Base-by-base conservation (phyloP, 352 stramenopile species). In the Pythium grandisporangium region DNA sequence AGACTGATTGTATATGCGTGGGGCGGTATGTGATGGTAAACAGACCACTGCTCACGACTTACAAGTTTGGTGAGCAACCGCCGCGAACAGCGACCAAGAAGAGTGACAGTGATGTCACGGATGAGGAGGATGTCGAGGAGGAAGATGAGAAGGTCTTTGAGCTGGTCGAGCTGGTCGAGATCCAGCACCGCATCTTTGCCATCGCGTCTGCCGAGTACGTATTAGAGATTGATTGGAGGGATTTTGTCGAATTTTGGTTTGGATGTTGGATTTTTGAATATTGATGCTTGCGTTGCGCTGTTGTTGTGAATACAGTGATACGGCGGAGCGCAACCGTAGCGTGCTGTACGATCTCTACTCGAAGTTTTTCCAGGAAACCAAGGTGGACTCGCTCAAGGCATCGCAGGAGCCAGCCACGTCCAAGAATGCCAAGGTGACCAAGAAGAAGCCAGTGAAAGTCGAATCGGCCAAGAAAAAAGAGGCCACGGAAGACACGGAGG, bases 121-220 rank as follows among this genome's bases (percentile, higher is more conserved):
- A 71, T 22, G 64, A 68, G 13, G 60, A 61, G 11, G 70, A 75
- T 16, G 64, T 79, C 12, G 63, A 55, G 1, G 66, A 77, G 6
- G 72, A 82, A 5, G 55, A 68, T 5, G 63, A 62, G 42, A 85
- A 85, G 48, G 60, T 72, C 3, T 92, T 92, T 33, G 65, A 64
- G 34, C 48, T 66, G 22, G 69, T 89, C 5, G 58, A 89, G 3
- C 42, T 92, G 30, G 61, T 52, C 13, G 50, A 66, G 6, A 64
- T 92, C 42, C 79, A 92, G 63, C 74, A 90, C 53, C 76, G 76
- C 34, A 74, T 92, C 51, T 88, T 92, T 37, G 44, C 51, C 5
- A 81, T 92, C 49, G 79, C 76, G 1, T 78, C 79, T 14, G 75
- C 74, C 29, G 71, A 87, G 63, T 79, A 67, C 33, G 63, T 60